These are phyloP conservation scores for Cladosporium colombiae DNA, from an alignment of 2,329 filamentous ascomycete species.

Conservation along the genomic window DNA sequence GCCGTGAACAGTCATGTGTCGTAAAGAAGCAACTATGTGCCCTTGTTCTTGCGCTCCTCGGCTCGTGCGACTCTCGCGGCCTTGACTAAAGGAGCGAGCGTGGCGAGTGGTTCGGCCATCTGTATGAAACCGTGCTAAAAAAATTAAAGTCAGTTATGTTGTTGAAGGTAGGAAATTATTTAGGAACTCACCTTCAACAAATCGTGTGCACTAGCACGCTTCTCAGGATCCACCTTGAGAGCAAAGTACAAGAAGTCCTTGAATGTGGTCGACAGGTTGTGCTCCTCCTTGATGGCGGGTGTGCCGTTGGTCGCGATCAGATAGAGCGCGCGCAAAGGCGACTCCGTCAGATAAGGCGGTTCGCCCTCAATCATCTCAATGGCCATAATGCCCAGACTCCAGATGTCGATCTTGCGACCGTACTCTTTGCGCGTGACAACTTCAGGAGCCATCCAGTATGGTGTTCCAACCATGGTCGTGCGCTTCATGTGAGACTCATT, in stretches of 20 bases:
- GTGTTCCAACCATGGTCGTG: conserved; percentile 98
- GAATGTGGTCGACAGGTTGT: conserved; percentile 78
- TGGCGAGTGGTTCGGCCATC: conserved; percentile 56
- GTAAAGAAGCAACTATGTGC: conserved; percentile 24
- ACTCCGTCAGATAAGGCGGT: conserved; percentile 94
- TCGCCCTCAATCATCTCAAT: conserved; percentile 99
- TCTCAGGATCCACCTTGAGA: conserved; percentile 94
- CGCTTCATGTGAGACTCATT: conserved; percentile 96
- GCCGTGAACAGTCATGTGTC: neutral
- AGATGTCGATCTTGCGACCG: conserved; percentile 97
- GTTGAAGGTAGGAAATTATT: neutral
- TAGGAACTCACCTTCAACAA: conserved; percentile 74
- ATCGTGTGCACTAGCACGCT: conserved; percentile 92
- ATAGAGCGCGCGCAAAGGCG: conserved; percentile 87
- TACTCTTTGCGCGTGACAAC: conserved; percentile 98
- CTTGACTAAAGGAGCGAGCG: conserved; percentile 82
- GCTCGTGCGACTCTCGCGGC: conserved; percentile 82
- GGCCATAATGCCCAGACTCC: conserved; percentile 98
- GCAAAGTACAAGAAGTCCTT: conserved; percentile 90
- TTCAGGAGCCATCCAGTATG: conserved; percentile 99
- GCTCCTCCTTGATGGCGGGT: conserved; percentile 89
- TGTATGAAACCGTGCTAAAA: conserved; percentile 52
- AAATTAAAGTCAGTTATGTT: conserved; percentile 25
- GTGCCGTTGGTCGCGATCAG: conserved; percentile 97
- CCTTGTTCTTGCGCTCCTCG: conserved; percentile 65